Evolutionary conservation across 1,284 basidiomycete species (phyloP).

Genomic region (Fomitopsis pinicola): DNA sequence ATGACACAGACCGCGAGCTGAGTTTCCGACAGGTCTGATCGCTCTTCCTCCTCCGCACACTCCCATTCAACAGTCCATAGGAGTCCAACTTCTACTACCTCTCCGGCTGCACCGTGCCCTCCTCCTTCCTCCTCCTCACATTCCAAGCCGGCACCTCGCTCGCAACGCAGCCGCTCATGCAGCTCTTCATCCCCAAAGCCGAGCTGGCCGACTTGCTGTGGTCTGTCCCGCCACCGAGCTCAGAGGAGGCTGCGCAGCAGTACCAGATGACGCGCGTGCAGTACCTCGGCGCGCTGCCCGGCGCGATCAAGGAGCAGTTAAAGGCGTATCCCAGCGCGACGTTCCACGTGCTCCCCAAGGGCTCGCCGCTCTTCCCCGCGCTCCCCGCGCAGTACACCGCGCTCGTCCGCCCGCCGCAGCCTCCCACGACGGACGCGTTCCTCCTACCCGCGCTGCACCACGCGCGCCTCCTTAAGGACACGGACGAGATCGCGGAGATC

Average conservation of each 20-base stretch:
- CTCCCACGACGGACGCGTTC: conserved; percentile 48
- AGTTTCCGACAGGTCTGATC: conserved; percentile 52
- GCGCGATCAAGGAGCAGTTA: conserved; percentile 48
- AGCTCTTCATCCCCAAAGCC: conserved; percentile 74
- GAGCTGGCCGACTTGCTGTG: conserved; percentile 77
- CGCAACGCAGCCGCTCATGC: conserved; percentile 42
- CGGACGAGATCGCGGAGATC: conserved; percentile 70
- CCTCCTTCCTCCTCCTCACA: conserved; percentile 62
- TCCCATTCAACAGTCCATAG: conserved; percentile 23
- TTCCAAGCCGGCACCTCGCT: conserved; percentile 50
- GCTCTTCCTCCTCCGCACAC: background rate
- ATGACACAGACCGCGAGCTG: conserved; percentile 88
- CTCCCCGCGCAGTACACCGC: conserved; percentile 39
- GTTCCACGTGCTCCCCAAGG: conserved; percentile 59
- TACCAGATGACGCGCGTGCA: conserved; percentile 59
- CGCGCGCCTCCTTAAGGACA: conserved; percentile 75
- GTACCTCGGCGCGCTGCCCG: conserved; percentile 45
- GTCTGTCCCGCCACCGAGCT: conserved; percentile 78
- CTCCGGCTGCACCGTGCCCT: conserved; percentile 72
- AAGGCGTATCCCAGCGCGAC: conserved; percentile 56
- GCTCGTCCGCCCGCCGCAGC: conserved; percentile 31
- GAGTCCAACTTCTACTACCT: conserved; percentile 91
- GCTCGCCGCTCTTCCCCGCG: conserved; percentile 51
- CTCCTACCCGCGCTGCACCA: conserved; percentile 74
- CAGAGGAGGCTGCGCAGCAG: conserved; percentile 48